Evolutionary conservation across 257 asterid species (phyloP).

Genomic region (Orobanche coerulescens): DNA sequence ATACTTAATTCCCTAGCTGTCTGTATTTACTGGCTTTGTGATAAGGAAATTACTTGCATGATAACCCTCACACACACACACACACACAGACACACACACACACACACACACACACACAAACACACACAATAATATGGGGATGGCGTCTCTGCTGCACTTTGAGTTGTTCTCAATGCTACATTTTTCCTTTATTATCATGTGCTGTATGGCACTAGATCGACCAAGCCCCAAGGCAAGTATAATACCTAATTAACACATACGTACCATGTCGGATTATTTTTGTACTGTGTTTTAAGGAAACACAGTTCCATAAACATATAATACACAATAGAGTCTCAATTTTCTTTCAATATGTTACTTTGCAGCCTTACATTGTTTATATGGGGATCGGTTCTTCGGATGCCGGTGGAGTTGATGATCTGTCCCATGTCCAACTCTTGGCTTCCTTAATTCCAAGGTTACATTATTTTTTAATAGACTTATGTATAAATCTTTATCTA

Average conservation of each 20-base stretch:
- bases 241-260: no score
- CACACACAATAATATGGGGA: slow-evolving; percentile 38
- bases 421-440: slow-evolving; percentile 36
- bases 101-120: no score
- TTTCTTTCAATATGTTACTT: no score
- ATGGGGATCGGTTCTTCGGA: slow-evolving; percentile 65
- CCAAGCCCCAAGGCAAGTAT: slow-evolving; percentile 29
- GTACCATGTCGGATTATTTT: neutral
- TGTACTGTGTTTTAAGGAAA: neutral
- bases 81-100: no score
- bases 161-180: slow-evolving; percentile 18
- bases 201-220: slow-evolving; percentile 24
- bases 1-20: neutral
- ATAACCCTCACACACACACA: slow-evolving; percentile 6
- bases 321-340: no score
- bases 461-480: no score
- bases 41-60: neutral
- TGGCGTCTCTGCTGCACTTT: slow-evolving; percentile 35
- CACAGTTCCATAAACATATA: neutral
- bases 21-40: neutral
- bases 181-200: slow-evolving; percentile 22
- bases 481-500: no score
- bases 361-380: slow-evolving; percentile 70
- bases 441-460: slow-evolving; percentile 61
- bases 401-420: slow-evolving; percentile 18